A percentile compares a stretch with the other conserved stretches of the same genome.
phyloP scores from a whole-genome alignment of 257 asterid species.

The Parsonsia alboflavescens region DNA sequence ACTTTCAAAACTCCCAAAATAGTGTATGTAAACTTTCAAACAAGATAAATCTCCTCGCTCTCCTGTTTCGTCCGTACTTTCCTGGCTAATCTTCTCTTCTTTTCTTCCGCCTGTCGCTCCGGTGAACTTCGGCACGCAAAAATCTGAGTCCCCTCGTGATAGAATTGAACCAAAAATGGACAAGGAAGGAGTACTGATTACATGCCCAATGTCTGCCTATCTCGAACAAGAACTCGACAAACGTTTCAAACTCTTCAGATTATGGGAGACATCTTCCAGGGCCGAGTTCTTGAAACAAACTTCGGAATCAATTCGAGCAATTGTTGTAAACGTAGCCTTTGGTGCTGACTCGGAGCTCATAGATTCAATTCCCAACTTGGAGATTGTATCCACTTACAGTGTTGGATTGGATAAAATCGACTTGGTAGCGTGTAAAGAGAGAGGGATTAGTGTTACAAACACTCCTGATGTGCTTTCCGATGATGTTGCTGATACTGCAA shows the following conservation, averaged over 20 bases:
- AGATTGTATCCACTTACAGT: conserved; percentile 62
- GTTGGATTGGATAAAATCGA: conserved; percentile 79
- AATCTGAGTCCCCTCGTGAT: neutral
- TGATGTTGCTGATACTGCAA: conserved; percentile 68
- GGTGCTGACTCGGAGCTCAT: conserved; percentile 65
- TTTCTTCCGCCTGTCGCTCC: too few relatives aligned
- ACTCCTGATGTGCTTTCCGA: conserved; percentile 86
- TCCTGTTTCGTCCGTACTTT: too few relatives aligned
- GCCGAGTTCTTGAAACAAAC: conserved; percentile 29
- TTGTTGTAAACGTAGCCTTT: conserved; percentile 43
- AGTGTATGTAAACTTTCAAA: too few relatives aligned
- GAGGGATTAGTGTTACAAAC: conserved; percentile 67
- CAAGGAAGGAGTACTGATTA: conserved; percentile 48
- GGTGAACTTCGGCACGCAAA: too few relatives aligned
- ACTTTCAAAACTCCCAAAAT: too few relatives aligned
- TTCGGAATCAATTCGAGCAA: conserved; percentile 45
- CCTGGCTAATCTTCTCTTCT: too few relatives aligned
- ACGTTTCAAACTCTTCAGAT: conserved; percentile 57
- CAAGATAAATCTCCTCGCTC: too few relatives aligned
- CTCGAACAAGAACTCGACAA: conserved; percentile 54
- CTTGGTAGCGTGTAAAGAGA: conserved; percentile 50
- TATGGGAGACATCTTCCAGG: conserved; percentile 41
- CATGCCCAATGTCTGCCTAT: conserved; percentile 51
- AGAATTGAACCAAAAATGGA: conserved; percentile 28
- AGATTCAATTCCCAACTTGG: conserved; percentile 53